phyloP scores from a whole-genome alignment of 805 yeast species.

The Isabelozyma heimii region DNA sequence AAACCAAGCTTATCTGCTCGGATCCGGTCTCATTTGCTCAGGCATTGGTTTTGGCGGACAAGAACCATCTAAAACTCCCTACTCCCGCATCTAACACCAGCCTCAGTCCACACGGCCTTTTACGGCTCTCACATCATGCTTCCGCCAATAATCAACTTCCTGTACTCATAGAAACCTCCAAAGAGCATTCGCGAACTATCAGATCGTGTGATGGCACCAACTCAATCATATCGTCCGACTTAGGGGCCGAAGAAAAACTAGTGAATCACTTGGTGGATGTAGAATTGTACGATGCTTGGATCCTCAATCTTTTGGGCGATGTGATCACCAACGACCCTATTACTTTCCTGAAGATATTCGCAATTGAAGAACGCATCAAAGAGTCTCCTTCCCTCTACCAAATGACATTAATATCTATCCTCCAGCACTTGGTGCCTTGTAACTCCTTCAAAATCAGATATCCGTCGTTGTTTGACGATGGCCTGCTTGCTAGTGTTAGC shows the following conservation, averaged over 20 bases:
- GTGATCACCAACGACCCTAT: conserved; percentile 2
- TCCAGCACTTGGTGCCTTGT: conserved; percentile 23
- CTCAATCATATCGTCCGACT: not conserved
- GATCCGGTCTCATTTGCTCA: conserved; percentile 58
- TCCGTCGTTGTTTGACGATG: conserved; percentile 17
- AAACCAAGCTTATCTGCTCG: conserved; percentile 38
- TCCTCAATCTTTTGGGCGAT: conserved; percentile 25
- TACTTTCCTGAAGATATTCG: conserved; percentile 10
- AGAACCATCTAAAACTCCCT: conserved; percentile 45
- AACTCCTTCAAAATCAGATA: conserved; percentile 22
- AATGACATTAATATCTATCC: conserved; percentile 12
- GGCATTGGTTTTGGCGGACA: conserved; percentile 45
- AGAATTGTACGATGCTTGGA: conserved; percentile 51
- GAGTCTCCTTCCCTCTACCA: not conserved
- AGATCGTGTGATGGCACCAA: conserved; percentile 10
- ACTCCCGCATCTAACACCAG: conserved; percentile 1
- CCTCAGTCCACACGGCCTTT: conserved; percentile 16
- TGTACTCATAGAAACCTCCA: conserved; percentile 49
- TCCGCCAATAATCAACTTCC: conserved; percentile 53
- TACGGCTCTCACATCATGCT: conserved; percentile 48
- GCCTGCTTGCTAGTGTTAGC: not conserved
- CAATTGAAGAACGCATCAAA: conserved; percentile 6
- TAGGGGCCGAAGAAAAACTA: conserved; percentile 14
- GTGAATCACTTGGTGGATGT: conserved; percentile 45
- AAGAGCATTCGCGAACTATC: conserved; percentile 27